phyloP scores from a whole-genome alignment of 129 eudicot genomes.

The Pseudognaphalium luteoalbum region DNA sequence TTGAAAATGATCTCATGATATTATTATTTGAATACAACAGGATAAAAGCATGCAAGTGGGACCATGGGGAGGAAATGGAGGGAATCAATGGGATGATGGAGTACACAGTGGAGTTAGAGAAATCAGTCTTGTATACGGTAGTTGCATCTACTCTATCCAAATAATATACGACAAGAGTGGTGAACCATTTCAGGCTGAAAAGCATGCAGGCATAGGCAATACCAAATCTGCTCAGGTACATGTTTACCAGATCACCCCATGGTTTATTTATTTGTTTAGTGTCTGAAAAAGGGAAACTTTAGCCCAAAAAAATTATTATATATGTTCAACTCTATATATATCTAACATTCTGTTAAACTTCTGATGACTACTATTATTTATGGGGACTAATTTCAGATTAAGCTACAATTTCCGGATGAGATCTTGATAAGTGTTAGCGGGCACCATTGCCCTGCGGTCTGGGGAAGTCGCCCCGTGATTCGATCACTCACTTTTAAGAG shows the following conservation, averaged over 20 bases:
- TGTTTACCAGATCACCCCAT: not conserved
- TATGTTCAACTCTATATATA: too few relatives aligned
- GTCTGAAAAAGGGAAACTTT: too few relatives aligned
- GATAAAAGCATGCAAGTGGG: constrained; percentile 39
- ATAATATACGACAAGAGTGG: constrained; percentile 59
- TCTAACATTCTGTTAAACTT: too few relatives aligned
- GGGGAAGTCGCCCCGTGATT: constrained; percentile 60
- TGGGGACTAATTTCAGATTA: constrained; percentile 37
- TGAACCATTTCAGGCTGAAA: constrained; percentile 42
- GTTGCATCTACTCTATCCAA: constrained; percentile 61
- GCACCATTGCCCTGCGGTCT: constrained; percentile 50
- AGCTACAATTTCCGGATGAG: constrained; percentile 64
- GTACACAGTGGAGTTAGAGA: constrained; percentile 57
- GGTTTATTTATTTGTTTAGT: too few relatives aligned
- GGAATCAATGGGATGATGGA: constrained; percentile 62
- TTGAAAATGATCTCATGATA: not conserved
- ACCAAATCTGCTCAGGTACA: constrained; percentile 44
- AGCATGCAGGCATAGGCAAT: constrained; percentile 72
- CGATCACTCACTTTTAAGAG: constrained; percentile 44
- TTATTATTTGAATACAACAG: constrained; percentile 8
- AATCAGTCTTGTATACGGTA: constrained; percentile 46
- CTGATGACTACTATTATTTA: too few relatives aligned
- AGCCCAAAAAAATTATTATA: too few relatives aligned
- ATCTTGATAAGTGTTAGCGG: constrained; percentile 47
- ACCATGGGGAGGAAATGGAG: constrained; percentile 77